Evolutionary conservation across 257 asterid species (phyloP).

Genomic region (Capsicum baccatum): DNA sequence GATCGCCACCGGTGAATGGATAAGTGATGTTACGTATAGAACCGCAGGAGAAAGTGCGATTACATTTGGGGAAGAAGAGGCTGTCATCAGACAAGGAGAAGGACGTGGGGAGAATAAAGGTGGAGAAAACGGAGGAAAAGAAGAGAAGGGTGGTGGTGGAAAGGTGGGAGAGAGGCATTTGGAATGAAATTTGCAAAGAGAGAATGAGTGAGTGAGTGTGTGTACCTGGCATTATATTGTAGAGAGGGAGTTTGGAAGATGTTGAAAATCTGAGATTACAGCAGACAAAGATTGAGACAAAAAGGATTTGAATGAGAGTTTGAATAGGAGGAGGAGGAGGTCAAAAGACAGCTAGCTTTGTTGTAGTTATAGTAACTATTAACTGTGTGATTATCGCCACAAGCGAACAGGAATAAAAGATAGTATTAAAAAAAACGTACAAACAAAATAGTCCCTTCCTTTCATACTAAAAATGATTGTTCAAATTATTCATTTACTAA

Average conservation of each 20-base stretch:
- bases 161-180: background rate
- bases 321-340: background rate
- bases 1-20: slow-evolving; percentile 65
- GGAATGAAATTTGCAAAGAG: background rate
- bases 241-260: background rate
- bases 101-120: background rate
- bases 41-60: slow-evolving; percentile 62
- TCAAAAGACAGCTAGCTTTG: too few species aligned
- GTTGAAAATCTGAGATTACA: slow-evolving; percentile 28
- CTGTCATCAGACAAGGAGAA: slow-evolving; percentile 33
- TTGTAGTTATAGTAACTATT: too few species aligned
- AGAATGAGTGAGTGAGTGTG: slow-evolving; percentile 8
- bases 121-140: background rate
- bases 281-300: background rate
- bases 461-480: too few species aligned
- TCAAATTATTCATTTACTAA: too few species aligned
- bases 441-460: too few species aligned
- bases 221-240: slow-evolving; percentile 11
- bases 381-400: too few species aligned
- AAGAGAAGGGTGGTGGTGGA: background rate
- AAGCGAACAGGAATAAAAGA: too few species aligned
- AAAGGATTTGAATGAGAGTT: slow-evolving; percentile 29
- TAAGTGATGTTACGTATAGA: slow-evolving; percentile 46
- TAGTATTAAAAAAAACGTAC: too few species aligned
- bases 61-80: slow-evolving; percentile 46